These are phyloP conservation scores for Huiozyma naganishii DNA, from an alignment of 805 yeast species.

Conservation along the genomic window DNA sequence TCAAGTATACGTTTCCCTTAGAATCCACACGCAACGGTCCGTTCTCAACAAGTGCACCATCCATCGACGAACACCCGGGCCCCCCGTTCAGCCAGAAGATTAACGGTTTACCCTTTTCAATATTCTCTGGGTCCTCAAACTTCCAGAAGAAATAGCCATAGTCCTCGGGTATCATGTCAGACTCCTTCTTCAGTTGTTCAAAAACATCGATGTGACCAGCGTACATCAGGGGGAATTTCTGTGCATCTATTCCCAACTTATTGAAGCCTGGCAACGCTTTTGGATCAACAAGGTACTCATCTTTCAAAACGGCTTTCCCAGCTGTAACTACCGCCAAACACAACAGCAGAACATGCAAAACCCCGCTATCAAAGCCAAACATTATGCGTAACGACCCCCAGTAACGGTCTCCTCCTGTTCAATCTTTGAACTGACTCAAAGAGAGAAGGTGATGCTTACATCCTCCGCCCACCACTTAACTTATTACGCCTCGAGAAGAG, in stretches of 20 bases:
- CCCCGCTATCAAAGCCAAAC: no score
- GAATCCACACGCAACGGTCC: slow-evolving; percentile 71
- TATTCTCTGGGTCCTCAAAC: slow-evolving; percentile 27
- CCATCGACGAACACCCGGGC: slow-evolving; percentile 97
- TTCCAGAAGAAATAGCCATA: slow-evolving; percentile 64
- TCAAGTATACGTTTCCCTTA: slow-evolving; percentile 37
- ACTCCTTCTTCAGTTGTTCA: slow-evolving; percentile 20
- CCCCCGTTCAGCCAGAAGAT: slow-evolving; percentile 95
- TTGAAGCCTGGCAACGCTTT: slow-evolving; percentile 23
- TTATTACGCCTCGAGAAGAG: no score
- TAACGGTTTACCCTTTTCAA: slow-evolving; percentile 29
- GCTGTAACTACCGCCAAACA: neutral
- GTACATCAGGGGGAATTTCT: slow-evolving; percentile 34
- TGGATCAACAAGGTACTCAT: slow-evolving; percentile 18
- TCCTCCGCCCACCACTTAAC: no score
- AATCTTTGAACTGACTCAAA: no score
- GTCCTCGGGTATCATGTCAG: slow-evolving; percentile 13
- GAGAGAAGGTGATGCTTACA: no score
- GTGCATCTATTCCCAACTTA: slow-evolving; percentile 8
- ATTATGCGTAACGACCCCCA: no score
- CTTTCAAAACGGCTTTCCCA: neutral
- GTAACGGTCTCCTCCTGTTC: no score
- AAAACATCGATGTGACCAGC: slow-evolving; percentile 44
- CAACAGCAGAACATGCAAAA: no score
- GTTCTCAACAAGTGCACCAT: slow-evolving; percentile 85